Evolutionary conservation across 495 filamentous ascomycete species (phyloP).

Genomic region (Filosporella fistucella): DNA sequence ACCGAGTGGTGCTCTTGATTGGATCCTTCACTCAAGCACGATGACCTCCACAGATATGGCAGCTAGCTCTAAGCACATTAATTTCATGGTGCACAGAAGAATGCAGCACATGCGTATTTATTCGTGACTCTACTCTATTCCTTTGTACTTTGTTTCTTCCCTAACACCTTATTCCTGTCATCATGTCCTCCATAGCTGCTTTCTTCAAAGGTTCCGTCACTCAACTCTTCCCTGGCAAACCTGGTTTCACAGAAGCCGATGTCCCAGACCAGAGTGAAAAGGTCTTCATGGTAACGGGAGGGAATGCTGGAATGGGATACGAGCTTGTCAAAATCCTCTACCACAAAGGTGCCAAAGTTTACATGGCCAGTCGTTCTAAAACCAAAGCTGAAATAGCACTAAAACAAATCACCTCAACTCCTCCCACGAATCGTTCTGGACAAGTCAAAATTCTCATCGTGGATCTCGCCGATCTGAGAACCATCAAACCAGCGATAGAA

Average conservation of each 20-base stretch:
- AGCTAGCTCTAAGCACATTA: too few relatives aligned
- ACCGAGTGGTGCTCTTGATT: too few relatives aligned
- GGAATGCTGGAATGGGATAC: conserved; percentile 11
- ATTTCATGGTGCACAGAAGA: too few relatives aligned
- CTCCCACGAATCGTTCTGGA: conserved; percentile 18
- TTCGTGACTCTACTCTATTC: too few relatives aligned
- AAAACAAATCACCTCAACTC: conserved; percentile 23
- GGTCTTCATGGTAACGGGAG: conserved; percentile 19
- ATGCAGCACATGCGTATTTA: too few relatives aligned
- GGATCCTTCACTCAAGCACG: too few relatives aligned
- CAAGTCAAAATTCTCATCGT: conserved; percentile 40
- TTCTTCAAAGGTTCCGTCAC: not conserved
- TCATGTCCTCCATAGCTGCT: too few relatives aligned
- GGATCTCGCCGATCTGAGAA: conserved; percentile 44
- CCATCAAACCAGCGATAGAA: conserved; percentile 42
- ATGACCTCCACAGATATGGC: too few relatives aligned
- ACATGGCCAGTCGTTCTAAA: conserved; percentile 42
- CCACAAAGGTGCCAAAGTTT: conserved; percentile 41
- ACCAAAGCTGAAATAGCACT: conserved; percentile 31
- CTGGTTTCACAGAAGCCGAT: not conserved
- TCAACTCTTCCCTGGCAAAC: not conserved
- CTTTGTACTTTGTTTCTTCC: too few relatives aligned
- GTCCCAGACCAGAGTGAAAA: conserved; percentile 2
- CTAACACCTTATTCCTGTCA: too few relatives aligned
- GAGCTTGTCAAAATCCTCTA: conserved; percentile 42